Conservation (phyloP, 2,329 filamentous ascomycete genomes). For the Aspergillus chevalieri region DNA sequence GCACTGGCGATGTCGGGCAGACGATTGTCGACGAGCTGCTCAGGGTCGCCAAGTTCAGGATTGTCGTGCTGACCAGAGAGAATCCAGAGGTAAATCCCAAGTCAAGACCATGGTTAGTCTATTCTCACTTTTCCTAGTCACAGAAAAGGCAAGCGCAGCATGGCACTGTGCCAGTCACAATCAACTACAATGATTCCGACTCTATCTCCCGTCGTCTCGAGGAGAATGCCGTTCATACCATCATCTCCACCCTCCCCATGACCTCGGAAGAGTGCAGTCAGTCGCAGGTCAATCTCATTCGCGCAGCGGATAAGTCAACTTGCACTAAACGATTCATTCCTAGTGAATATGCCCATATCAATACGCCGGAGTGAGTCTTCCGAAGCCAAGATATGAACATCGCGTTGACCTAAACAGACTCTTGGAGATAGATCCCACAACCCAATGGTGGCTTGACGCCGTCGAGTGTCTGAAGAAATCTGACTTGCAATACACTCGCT, state of each 20-base stretch:
- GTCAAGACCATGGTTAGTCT: neutral
- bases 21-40: conserved; percentile 42
- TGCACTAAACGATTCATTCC: conserved; percentile 39
- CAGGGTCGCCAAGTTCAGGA: conserved; percentile 27
- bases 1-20: conserved; percentile 35
- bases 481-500: conserved; percentile 33
- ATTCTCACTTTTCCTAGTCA: conserved; percentile 1
- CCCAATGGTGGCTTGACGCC: conserved; percentile 24
- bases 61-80: conserved; percentile 36
- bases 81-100: conserved; percentile 8
- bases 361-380: conserved; percentile 23
- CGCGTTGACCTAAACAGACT: conserved; percentile 12
- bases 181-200: conserved; percentile 29
- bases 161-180: conserved; percentile 5
- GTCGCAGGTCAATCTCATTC: conserved; percentile 40
- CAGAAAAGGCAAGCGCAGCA: neutral
- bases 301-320: conserved; percentile 36
- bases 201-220: conserved; percentile 23
- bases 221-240: conserved; percentile 38
- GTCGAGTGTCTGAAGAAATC: conserved; percentile 25
- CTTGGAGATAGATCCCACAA: conserved; percentile 23
- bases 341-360: conserved; percentile 37
- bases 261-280: conserved; percentile 21
- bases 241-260: conserved; percentile 40
- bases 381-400: neutral